Evolutionary conservation across 345 rosid species (phyloP).

Genomic region (Rhodamnia argentea): DNA sequence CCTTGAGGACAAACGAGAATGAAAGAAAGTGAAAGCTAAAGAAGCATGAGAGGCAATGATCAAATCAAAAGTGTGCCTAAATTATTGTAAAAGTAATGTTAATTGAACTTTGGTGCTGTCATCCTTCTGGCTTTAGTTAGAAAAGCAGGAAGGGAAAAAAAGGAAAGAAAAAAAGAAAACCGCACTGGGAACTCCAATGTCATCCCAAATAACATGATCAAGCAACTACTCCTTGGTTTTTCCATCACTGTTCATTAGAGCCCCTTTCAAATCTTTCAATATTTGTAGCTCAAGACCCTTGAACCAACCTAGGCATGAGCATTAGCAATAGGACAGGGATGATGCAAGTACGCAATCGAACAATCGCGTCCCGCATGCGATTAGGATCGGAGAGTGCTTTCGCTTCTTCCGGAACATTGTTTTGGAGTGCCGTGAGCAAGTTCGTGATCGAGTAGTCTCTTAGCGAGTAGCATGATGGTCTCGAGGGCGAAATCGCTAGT

Average conservation of each 20-base stretch:
- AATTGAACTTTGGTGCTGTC: neutral
- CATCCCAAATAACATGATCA: neutral
- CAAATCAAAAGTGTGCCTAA: too few species aligned
- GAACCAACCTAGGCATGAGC: neutral
- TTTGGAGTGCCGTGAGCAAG: neutral
- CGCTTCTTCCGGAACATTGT: neutral
- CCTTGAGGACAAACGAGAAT: neutral
- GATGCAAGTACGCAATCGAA: neutral
- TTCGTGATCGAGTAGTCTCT: neutral
- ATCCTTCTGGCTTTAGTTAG: neutral
- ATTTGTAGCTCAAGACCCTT: neutral
- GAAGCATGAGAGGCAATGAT: neutral
- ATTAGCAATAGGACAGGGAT: neutral
- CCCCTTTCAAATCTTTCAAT: neutral
- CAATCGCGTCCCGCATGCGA: fast-evolving
- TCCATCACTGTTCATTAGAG: neutral
- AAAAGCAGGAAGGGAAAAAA: neutral
- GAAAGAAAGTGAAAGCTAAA: neutral
- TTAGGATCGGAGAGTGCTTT: neutral
- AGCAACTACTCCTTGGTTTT: neutral
- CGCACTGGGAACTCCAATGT: neutral
- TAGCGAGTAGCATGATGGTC: neutral
- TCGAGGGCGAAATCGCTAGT: neutral
- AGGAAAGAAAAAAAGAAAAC: too few species aligned
- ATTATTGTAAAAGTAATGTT: neutral